A percentile compares a stretch with the other conserved stretches of the same genome.
Conservation (phyloP, 1,284 basidiomycete species). For the Ceratobasidium sp. region DNA sequence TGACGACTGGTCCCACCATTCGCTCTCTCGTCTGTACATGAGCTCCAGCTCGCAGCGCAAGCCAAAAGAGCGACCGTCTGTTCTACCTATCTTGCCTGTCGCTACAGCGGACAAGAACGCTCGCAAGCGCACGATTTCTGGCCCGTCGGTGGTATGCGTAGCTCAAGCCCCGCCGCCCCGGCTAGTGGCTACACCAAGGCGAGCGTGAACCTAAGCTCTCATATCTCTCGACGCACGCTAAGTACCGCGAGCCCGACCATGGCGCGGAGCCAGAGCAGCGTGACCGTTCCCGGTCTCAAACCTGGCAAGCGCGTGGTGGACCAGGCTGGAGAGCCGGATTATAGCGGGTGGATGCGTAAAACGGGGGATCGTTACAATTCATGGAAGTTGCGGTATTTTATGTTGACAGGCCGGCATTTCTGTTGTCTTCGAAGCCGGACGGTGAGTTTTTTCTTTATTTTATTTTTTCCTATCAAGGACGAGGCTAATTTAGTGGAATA, state of each 20-base stretch:
- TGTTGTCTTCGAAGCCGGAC: conserved; percentile 84
- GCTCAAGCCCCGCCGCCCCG: conserved; percentile 30
- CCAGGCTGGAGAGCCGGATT: conserved; percentile 90
- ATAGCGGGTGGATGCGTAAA: conserved; percentile 95
- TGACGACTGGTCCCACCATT: conserved; percentile 31
- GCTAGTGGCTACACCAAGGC: not conserved
- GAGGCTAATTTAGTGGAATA: conserved; percentile 55
- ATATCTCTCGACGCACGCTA: not conserved
- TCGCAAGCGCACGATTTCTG: conserved; percentile 55
- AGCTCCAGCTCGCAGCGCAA: conserved; percentile 10
- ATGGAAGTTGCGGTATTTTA: conserved; percentile 94
- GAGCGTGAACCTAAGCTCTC: not conserved
- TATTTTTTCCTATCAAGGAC: conserved; percentile 47
- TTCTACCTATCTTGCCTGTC: conserved; percentile 48
- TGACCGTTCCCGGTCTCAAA: conserved; percentile 56
- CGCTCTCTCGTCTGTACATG: conserved; percentile 39
- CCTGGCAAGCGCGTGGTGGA: conserved; percentile 80
- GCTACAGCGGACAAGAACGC: conserved; percentile 19
- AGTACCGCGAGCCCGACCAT: conserved; percentile 9
- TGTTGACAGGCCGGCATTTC: conserved; percentile 92
- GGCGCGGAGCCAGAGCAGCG: conserved; percentile 2
- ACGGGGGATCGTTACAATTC: conserved; percentile 92
- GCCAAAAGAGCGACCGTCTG: conserved; percentile 14
- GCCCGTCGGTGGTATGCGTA: conserved; percentile 23
- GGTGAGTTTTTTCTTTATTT: conserved; percentile 64